phyloP scores from a whole-genome alignment of 2,329 filamentous ascomycete species.

The Fusarium sp. region DNA sequence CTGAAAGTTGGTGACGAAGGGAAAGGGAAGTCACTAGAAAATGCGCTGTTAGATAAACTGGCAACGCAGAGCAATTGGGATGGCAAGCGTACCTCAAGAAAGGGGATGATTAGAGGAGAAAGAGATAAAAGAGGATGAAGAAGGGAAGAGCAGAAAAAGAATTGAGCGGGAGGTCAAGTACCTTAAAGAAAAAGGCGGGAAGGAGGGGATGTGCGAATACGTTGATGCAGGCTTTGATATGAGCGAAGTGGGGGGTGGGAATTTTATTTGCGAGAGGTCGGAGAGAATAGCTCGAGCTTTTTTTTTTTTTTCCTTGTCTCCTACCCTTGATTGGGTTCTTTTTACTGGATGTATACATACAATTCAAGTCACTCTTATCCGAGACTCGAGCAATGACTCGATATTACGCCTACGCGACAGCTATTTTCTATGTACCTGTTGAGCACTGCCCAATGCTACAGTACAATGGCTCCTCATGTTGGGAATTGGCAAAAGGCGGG shows the following conservation, averaged over 20 bases:
- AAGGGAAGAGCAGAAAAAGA: constrained; percentile 37
- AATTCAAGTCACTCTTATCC: constrained; percentile 6
- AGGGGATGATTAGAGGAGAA: constrained; percentile 21
- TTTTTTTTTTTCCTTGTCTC: background rate
- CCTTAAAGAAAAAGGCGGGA: constrained; percentile 44
- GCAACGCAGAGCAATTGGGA: constrained; percentile 12
- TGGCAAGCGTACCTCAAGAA: constrained; percentile 14
- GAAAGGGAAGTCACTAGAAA: constrained; percentile 40
- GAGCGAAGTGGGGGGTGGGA: constrained; percentile 41
- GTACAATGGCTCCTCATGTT: constrained; percentile 12
- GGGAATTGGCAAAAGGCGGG: constrained; percentile 5
- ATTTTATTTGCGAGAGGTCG: constrained; percentile 26
- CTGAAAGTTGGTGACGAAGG: constrained; percentile 37
- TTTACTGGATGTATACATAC: background rate
- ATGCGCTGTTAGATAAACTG: constrained; percentile 33
- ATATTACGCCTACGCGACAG: background rate
- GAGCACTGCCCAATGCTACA: constrained; percentile 20
- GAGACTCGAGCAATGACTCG: constrained; percentile 22
- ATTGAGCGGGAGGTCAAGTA: constrained; percentile 46
- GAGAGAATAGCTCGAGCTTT: constrained; percentile 22
- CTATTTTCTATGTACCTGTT: constrained; percentile 13
- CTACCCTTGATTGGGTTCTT: background rate
- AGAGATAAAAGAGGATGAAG: constrained; percentile 25
- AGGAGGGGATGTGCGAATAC: constrained; percentile 48
- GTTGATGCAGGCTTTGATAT: constrained; percentile 40